phyloP scores from a whole-genome alignment of 352 stramenopile species.

The Phytopythium aichiense region DNA sequence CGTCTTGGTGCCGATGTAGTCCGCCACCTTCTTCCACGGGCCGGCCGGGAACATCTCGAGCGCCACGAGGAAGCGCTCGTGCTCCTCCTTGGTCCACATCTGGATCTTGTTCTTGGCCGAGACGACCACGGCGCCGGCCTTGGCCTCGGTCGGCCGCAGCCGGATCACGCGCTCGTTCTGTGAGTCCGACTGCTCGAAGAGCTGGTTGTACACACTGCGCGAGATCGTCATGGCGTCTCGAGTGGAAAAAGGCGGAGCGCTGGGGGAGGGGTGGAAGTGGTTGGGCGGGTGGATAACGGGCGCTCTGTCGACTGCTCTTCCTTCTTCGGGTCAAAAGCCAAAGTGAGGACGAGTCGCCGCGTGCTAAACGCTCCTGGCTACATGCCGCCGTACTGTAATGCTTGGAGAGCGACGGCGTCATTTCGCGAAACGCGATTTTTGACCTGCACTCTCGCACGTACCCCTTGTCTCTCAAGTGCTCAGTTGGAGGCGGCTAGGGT shows the following conservation, averaged over 20 bases:
- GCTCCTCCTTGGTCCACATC: conserved; percentile 85
- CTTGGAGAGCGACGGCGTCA: neutral
- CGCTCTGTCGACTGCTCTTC: neutral
- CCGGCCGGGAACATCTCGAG: conserved; percentile 83
- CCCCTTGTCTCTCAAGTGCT: neutral
- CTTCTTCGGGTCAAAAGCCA: neutral
- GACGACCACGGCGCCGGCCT: conserved; percentile 70
- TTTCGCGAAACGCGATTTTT: neutral
- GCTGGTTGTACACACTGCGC: conserved; percentile 77
- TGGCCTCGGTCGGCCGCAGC: conserved; percentile 71
- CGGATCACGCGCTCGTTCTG: conserved; percentile 69
- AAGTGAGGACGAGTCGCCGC: neutral
- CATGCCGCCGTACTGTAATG: neutral
- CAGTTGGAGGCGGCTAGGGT: neutral
- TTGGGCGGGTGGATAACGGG: neutral
- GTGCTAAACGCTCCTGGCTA: neutral
- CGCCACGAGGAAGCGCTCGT: conserved; percentile 80
- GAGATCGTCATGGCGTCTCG: conserved; percentile 68
- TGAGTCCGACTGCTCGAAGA: conserved; percentile 60
- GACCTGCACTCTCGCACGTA: neutral
- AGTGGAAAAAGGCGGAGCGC: conserved; percentile 12
- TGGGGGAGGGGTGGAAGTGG: neutral
- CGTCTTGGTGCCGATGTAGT: conserved; percentile 79
- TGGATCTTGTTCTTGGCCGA: conserved; percentile 83
- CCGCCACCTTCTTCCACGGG: conserved; percentile 84